Conservation (phyloP, 805 yeast genomes). For the Lachancea thermotolerans region DNA sequence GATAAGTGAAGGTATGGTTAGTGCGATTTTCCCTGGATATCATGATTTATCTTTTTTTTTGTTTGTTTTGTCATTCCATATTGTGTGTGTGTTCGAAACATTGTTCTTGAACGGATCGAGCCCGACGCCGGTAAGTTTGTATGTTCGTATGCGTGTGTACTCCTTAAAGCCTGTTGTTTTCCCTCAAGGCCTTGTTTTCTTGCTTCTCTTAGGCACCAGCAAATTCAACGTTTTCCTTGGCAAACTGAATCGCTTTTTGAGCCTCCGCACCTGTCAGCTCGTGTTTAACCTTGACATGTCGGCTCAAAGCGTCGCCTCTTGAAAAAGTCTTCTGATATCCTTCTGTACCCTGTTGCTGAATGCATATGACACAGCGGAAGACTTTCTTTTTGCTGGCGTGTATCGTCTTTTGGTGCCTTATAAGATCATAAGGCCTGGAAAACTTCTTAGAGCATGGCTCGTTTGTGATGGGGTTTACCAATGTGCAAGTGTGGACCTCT, state of each 20-base stretch:
- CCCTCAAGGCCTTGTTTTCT: background rate
- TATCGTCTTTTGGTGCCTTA: conserved; percentile 93
- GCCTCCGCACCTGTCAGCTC: conserved; percentile 46
- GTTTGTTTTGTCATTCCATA: background rate
- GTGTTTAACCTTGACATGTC: conserved; percentile 91
- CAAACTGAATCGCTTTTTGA: conserved; percentile 63
- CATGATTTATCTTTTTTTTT: conserved; percentile 1
- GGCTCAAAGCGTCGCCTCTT: conserved; percentile 87
- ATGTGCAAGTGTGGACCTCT: conserved; percentile 16
- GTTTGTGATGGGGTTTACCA: conserved; percentile 22
- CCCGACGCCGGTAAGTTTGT: background rate
- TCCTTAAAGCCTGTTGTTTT: background rate
- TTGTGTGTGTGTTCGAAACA: background rate
- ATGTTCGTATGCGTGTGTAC: background rate
- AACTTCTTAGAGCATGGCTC: conserved; percentile 42
- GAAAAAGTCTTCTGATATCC: conserved; percentile 72
- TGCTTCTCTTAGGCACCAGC: conserved; percentile 2
- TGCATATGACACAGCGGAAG: conserved; percentile 83
- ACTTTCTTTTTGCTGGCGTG: conserved; percentile 84
- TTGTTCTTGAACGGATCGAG: background rate
- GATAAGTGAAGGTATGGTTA: too few species aligned
- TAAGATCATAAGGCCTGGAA: conserved; percentile 89
- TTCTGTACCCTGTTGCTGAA: conserved; percentile 34
- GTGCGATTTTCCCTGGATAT: background rate
- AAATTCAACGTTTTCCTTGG: conserved; percentile 72